Evolutionary conservation across 352 stramenopile species (phyloP).

Genomic region (Phytophthora megakarya): DNA sequence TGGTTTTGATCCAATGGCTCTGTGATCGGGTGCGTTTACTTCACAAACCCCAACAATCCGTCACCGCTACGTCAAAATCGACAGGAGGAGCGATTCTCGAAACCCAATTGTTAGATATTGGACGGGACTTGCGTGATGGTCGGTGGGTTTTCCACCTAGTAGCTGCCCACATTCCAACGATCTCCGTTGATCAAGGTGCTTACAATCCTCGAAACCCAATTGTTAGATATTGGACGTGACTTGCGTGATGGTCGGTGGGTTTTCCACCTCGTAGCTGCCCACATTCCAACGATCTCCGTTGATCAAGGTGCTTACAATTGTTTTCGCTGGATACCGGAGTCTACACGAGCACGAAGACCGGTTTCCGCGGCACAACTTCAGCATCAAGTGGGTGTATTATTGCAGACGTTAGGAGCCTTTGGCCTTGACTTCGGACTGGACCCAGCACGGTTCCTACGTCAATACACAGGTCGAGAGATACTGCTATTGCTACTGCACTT

Average conservation of each 20-base stretch:
- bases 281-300: conserved; percentile 84
- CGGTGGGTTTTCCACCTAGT: conserved; percentile 87
- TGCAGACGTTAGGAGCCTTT: conserved; percentile 68
- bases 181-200: conserved; percentile 62
- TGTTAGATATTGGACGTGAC: conserved; percentile 68
- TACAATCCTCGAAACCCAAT: conserved; percentile 23
- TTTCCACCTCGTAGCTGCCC: conserved; percentile 85
- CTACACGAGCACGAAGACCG: conserved; percentile 19
- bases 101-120: conserved; percentile 61
- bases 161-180: conserved; percentile 84
- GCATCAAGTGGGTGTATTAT: conserved; percentile 60
- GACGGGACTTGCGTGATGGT: conserved; percentile 67
- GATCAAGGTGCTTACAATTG: conserved; percentile 69
- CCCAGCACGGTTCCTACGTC: conserved; percentile 49
- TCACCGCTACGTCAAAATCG: background rate
- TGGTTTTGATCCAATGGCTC: conserved; percentile 92
- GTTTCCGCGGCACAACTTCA: conserved; percentile 43
- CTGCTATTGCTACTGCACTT: conserved; percentile 90
- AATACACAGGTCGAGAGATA: conserved; percentile 71
- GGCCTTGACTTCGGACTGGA: conserved; percentile 84
- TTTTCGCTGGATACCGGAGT: conserved; percentile 49
- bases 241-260: conserved; percentile 80
- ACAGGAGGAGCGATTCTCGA: conserved; percentile 15
- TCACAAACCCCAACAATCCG: conserved; percentile 1
- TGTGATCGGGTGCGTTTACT: conserved; percentile 63